Percentiles rank a stretch among this genome's conserved stretches.
These are phyloP conservation scores for Lumnitzera littorea DNA, from an alignment of 345 rosid species.

Conservation along the genomic window DNA sequence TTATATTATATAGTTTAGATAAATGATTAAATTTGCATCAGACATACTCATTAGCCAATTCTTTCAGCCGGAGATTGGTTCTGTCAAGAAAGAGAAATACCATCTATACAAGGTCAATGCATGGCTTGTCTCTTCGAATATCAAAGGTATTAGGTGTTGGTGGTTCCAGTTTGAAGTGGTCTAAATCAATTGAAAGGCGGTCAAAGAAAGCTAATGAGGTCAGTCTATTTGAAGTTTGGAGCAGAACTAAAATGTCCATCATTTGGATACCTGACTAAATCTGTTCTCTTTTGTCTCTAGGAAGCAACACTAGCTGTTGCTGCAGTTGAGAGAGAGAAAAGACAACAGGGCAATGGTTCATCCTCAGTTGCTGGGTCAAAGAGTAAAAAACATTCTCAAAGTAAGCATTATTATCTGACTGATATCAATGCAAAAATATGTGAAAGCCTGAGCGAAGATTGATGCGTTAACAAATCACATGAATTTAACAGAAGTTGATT, in stretches of 20 bases:
- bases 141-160: conserved; percentile 88
- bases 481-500: no score
- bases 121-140: conserved; percentile 79
- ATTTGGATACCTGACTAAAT: not conserved
- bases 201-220: conserved; percentile 93
- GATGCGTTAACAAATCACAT: not conserved
- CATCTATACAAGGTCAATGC: conserved; percentile 71
- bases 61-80: conserved; percentile 55
- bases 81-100: conserved; percentile 68
- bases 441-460: not conserved
- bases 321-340: conserved; percentile 62
- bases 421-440: not conserved
- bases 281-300: conserved; percentile 25
- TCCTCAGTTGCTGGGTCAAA: conserved; percentile 25
- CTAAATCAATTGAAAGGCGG: conserved; percentile 75
- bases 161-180: conserved; percentile 92
- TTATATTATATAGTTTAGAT: conserved; percentile 15
- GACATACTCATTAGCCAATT: conserved; percentile 14
- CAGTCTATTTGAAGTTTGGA: conserved; percentile 8
- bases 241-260: not conserved
- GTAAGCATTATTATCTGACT: conserved; percentile 26
- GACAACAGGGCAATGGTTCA: conserved; percentile 39
- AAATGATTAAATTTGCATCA: conserved; percentile 9
- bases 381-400: conserved; percentile 34
- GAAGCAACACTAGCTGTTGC: conserved; percentile 93